Base-by-base conservation (phyloP, 352 stramenopile species). In the Pythium insidiosum region DNA sequence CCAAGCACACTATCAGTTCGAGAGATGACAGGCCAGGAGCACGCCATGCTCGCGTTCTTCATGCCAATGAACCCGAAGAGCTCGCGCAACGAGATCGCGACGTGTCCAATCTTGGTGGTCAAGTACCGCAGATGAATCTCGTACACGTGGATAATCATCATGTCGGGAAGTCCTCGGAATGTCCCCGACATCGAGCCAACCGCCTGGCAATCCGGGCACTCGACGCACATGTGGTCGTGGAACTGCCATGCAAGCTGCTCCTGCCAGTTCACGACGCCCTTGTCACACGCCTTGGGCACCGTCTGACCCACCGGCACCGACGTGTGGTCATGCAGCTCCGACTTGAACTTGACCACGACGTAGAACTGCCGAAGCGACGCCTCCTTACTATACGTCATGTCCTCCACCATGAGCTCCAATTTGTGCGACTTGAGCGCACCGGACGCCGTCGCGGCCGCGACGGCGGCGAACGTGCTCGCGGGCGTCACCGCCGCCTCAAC, bases 331-430 rank as follows among this genome's bases (percentile, higher is more conserved):
- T 92, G 80, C 20, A 88, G 53, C 42, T 88, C 76, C 30, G 80
- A 89, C 43, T 88, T 85, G 47, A 88, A 92, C 57, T 89, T 89
- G 55, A 78, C 63, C 20, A 92, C 80, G 13, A 87, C 63, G 66
- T 89, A 92, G 47, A 89, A 89, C 48, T 89, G 77, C 15, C 80
- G 80, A 44, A 88, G 38, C 18, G 74, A 66, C 7, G 73, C 66
- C 30, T 92, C 80, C 38, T 84, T 88, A 31, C 66, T 51, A 43
- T 88, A 85, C 16, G 66, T 73, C 64, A 92, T 82, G 31, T 88
- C 68, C 26, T 84, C 73, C 12, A 92, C 58, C 13, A 76, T 44
- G 15, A 76, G 59, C 31, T 85, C 73, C 5, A 92, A 53, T 9
- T 50, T 38, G 43, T 92, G 80, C 21, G 67, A 73, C 64, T 86